Percentiles rank a stretch among this genome's conserved stretches.
phyloP scores from a whole-genome alignment of 2,329 filamentous ascomycete genomes.

The Sclerotinia glacialis region DNA sequence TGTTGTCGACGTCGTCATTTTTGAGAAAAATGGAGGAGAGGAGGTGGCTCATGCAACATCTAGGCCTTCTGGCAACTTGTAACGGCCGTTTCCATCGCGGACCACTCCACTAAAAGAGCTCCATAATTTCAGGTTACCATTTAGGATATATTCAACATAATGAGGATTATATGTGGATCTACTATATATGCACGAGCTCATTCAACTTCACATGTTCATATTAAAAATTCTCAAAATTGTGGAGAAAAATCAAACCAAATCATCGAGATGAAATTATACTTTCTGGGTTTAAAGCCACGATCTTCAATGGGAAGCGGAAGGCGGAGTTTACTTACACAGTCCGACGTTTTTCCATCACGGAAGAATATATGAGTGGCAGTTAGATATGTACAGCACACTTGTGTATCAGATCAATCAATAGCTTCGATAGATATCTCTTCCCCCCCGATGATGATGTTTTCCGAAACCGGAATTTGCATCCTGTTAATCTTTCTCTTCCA shows the following conservation, averaged over 20 bases:
- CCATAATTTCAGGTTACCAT: neutral
- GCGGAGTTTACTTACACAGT: neutral
- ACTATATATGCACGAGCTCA: neutral
- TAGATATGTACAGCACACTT: constrained; percentile 7
- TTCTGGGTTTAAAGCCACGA: neutral
- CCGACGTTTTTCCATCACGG: neutral
- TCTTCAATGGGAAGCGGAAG: neutral
- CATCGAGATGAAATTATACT: neutral
- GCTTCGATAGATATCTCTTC: neutral
- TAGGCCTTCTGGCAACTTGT: neutral
- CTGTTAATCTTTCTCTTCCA: neutral
- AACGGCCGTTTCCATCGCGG: neutral
- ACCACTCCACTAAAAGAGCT: neutral
- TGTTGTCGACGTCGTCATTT: neutral
- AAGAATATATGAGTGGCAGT: neutral
- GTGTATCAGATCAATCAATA: neutral
- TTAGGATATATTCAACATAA: neutral
- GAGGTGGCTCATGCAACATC: neutral
- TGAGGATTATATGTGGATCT: constrained; percentile 4
- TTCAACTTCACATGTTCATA: neutral
- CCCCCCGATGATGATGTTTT: neutral
- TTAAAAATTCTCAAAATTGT: constrained; percentile 1
- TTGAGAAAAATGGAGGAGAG: neutral
- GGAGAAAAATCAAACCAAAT: neutral
- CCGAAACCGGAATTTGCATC: neutral